Evolutionary conservation across 805 yeast species (phyloP), one percentile per base, ranked within the genome.

Genomic region (Ogataea allantospora): DNA sequence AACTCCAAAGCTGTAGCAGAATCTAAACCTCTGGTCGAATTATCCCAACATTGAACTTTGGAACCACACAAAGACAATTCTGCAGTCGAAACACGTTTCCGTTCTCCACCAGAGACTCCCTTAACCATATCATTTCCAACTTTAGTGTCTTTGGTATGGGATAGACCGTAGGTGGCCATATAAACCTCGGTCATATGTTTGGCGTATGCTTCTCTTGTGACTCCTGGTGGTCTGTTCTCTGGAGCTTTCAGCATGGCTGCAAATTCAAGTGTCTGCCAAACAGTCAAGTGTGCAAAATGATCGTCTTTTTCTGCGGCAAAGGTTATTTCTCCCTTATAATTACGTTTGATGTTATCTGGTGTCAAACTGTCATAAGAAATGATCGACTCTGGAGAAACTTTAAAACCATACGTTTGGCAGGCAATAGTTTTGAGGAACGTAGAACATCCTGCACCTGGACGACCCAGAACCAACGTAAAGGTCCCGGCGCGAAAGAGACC

Each of bases 381-480:
- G 7, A 53, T 46, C 2, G 82, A 65, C 16, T 70, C 72, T 27
- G 59, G 43, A 27, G 67, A 74, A 12, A 79, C 46, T 18, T 71
- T 55, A 53, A 75, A 78, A 27, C 85, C 85, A 52, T 76, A 73
- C 6, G 83, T 75, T 36, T 77, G 73, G 27, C 78, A 56, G 22
- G 80, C 63, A 17, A 79, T 64, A 4, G 83, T 68, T 51, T 80
- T 80, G 46, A 81, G 60, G 30, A 81, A 63, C 0, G 87, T 79
- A 2, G 86, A 71, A 54, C 87, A 81, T 38, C 88, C 87, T 8
- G 87, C 77, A 50, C 91, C 89, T 2, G 91, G 89, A 58, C 88
- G 72, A 35, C 91, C 91, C 30, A 83, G 63, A 5, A 83, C 86
- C 35, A 81, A 80, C 9, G 81, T 71, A 36, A 81, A 60, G 42